Percentiles rank a stretch among this genome's conserved stretches.
phyloP scores from a whole-genome alignment of 352 stramenopile genomes.

The Phytophthora capsici region DNA sequence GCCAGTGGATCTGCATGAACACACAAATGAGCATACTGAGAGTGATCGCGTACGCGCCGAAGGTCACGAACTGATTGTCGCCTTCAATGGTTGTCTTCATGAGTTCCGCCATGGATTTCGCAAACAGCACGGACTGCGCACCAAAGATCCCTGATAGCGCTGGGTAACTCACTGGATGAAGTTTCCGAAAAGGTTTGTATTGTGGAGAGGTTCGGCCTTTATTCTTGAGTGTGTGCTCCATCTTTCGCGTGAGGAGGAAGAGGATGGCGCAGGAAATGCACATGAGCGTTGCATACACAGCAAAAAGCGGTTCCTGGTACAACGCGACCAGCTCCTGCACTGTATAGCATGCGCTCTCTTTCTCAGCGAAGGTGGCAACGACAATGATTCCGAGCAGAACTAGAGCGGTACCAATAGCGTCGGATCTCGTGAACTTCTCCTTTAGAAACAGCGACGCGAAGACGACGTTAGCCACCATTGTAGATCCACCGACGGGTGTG shows the following conservation, averaged over 20 bases:
- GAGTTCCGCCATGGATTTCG: slow-evolving; percentile 84
- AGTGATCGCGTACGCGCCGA: slow-evolving; percentile 83
- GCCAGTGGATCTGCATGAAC: slow-evolving; percentile 90
- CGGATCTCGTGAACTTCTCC: slow-evolving; percentile 69
- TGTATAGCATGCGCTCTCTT: slow-evolving; percentile 80
- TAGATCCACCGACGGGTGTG: slow-evolving; percentile 77
- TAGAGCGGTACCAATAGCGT: slow-evolving; percentile 70
- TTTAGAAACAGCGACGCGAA: slow-evolving; percentile 86
- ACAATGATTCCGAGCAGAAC: slow-evolving; percentile 80
- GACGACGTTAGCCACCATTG: slow-evolving; percentile 85
- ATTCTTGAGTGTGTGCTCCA: slow-evolving; percentile 49
- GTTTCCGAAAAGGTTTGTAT: slow-evolving; percentile 61
- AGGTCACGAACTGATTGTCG: slow-evolving; percentile 72
- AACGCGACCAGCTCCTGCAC: slow-evolving; percentile 72
- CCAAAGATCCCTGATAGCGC: slow-evolving; percentile 80
- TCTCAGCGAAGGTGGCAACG: slow-evolving; percentile 81
- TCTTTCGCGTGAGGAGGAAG: slow-evolving; percentile 48
- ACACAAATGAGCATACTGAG: slow-evolving; percentile 82
- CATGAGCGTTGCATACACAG: slow-evolving; percentile 73
- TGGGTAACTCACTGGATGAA: slow-evolving; percentile 77
- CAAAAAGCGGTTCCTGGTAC: slow-evolving; percentile 68
- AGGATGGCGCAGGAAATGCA: slow-evolving; percentile 39
- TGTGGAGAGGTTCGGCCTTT: slow-evolving; percentile 49
- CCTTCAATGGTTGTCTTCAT: slow-evolving; percentile 82
- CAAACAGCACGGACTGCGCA: slow-evolving; percentile 83